A percentile compares a stretch with the other conserved stretches of the same genome.
Conservation (phyloP, 208 protist species). For the Lotmaria passim region DNA sequence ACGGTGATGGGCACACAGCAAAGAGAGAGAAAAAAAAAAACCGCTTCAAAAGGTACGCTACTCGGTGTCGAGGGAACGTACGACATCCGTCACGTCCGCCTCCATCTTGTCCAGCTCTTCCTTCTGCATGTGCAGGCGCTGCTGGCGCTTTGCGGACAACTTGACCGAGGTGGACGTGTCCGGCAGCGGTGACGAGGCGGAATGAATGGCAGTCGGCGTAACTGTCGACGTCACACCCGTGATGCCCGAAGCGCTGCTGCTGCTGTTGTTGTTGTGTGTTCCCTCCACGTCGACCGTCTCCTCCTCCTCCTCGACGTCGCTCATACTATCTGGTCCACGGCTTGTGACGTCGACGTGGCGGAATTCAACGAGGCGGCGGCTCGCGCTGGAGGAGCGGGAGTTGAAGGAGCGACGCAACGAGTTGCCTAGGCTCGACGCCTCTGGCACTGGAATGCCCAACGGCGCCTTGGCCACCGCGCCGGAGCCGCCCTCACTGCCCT, state of each 20-base stretch:
- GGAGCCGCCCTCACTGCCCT: neutral
- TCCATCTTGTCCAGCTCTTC: slow-evolving; percentile 38
- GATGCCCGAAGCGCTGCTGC: neutral
- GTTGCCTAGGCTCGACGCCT: slow-evolving; percentile 15
- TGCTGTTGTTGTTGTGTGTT: neutral
- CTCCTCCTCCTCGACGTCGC: slow-evolving; percentile 10
- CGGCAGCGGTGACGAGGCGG: slow-evolving; percentile 13
- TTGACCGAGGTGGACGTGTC: slow-evolving; percentile 16
- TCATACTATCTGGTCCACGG: slow-evolving; percentile 9
- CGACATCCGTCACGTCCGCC: slow-evolving; percentile 19
- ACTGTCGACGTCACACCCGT: slow-evolving; percentile 3
- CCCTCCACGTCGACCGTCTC: neutral
- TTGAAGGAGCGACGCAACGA: slow-evolving; percentile 27
- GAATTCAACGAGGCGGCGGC: slow-evolving; percentile 31
- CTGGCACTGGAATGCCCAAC: slow-evolving; percentile 25
- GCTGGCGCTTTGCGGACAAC: slow-evolving; percentile 16
- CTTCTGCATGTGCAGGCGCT: slow-evolving; percentile 22
- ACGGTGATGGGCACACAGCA: no score
- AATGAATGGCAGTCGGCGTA: slow-evolving; percentile 13
- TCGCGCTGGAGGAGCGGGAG: slow-evolving; percentile 28
- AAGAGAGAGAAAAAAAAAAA: no score
- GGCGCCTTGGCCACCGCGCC: neutral
- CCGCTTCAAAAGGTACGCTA: neutral
- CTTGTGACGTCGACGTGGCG: slow-evolving; percentile 16
- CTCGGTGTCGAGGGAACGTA: slow-evolving; percentile 19